A percentile compares a stretch with the other conserved stretches of the same genome.
These are phyloP conservation scores for Hyphodiscus hymeniophilus DNA, from an alignment of 495 filamentous ascomycete species.

Conservation along the genomic window DNA sequence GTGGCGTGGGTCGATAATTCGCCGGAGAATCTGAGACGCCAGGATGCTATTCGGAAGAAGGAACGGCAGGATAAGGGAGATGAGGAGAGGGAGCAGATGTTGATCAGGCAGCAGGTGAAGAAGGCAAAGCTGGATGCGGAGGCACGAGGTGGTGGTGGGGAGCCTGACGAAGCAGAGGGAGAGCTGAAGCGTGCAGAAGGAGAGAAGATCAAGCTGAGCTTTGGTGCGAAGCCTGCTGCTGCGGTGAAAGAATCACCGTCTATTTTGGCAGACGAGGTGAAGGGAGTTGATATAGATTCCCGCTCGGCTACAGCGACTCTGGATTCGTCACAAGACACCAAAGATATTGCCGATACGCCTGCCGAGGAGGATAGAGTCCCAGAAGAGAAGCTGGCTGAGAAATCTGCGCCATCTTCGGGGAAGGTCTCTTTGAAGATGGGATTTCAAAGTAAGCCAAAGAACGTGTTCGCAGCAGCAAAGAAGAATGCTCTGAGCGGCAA, in stretches of 20 bases:
- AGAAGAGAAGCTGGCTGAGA: constrained; percentile 2
- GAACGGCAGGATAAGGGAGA: constrained; percentile 83
- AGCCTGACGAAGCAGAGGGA: constrained; percentile 36
- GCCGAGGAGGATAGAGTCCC: background rate
- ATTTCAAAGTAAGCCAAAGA: constrained; percentile 56
- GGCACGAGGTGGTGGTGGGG: constrained; percentile 32
- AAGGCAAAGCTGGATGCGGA: constrained; percentile 54
- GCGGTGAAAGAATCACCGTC: constrained; percentile 10
- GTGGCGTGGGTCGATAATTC: constrained; percentile 87
- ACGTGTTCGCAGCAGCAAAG: constrained; percentile 65
- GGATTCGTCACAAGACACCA: background rate
- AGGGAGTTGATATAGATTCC: background rate
- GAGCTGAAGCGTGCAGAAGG: constrained; percentile 63
- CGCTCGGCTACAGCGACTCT: background rate
- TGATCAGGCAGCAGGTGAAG: constrained; percentile 73
- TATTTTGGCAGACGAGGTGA: background rate
- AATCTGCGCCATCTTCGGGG: constrained; percentile 10
- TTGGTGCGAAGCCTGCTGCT: constrained; percentile 43
- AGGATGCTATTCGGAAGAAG: constrained; percentile 73
- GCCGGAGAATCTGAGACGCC: constrained; percentile 69
- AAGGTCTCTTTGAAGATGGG: constrained; percentile 51
- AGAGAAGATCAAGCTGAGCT: constrained; percentile 74
- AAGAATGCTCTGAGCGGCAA: constrained; percentile 58
- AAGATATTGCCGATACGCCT: background rate
- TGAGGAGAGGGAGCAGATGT: constrained; percentile 75